phyloP scores from a whole-genome alignment of 805 yeast genomes.

The Citeromyces nyonsensis region DNA sequence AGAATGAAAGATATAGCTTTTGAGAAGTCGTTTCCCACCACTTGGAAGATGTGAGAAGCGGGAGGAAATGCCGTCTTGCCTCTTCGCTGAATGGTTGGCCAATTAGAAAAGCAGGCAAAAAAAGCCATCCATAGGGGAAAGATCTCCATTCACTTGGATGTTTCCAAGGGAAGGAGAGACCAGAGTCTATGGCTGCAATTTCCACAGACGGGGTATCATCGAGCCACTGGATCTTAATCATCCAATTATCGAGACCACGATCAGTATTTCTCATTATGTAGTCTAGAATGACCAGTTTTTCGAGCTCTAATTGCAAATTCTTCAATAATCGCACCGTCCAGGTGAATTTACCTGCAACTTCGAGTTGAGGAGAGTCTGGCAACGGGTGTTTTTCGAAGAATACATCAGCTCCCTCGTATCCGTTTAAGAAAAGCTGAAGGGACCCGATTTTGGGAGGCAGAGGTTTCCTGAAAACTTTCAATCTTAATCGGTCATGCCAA shows the following conservation, averaged over 20 bases:
- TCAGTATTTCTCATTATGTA: constrained; percentile 66
- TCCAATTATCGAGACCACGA: constrained; percentile 66
- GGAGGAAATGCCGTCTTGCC: constrained; percentile 40
- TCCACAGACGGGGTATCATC: constrained; percentile 20
- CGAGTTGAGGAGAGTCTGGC: constrained; percentile 13
- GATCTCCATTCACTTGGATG: constrained; percentile 76
- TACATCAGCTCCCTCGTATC: constrained; percentile 43
- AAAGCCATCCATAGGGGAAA: constrained; percentile 69
- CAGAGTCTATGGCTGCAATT: constrained; percentile 66
- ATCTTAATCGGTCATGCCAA: constrained; percentile 22
- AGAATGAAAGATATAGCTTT: constrained; percentile 29
- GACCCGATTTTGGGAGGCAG: constrained; percentile 44
- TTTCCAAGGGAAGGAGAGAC: constrained; percentile 67
- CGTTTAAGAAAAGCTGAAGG: constrained; percentile 45
- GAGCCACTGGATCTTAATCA: constrained; percentile 42
- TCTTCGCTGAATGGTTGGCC: constrained; percentile 50
- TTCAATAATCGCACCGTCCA: constrained; percentile 36
- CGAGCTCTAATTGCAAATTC: constrained; percentile 46
- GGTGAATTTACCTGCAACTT: constrained; percentile 13
- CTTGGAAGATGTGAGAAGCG: constrained; percentile 35
- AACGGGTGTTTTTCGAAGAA: constrained; percentile 42
- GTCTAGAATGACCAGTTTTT: constrained; percentile 55
- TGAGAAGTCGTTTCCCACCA: constrained; percentile 60
- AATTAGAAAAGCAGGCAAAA: constrained; percentile 43
- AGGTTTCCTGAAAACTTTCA: constrained; percentile 8